Conservation (phyloP, 2,329 filamentous ascomycete genomes). For the Geoglossum cookeanum region DNA sequence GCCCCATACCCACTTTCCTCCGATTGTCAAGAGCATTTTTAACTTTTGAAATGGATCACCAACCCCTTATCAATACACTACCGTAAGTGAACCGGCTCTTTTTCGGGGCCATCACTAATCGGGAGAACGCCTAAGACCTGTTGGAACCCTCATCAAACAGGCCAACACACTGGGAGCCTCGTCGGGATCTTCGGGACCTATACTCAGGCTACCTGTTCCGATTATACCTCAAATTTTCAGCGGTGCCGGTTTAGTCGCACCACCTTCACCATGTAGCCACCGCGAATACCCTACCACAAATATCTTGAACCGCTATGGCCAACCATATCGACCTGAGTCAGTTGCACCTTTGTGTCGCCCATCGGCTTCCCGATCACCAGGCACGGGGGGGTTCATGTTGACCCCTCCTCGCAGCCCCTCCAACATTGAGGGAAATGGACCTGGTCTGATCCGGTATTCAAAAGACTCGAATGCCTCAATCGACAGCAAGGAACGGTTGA, state of each 20-base stretch:
- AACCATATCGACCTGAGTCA: neutral
- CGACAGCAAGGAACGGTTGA: neutral
- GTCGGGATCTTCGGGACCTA: neutral
- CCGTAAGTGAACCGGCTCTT: neutral
- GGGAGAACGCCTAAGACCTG: neutral
- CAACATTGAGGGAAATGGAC: neutral
- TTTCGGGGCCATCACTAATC: neutral
- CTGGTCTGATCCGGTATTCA: neutral
- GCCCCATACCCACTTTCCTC: too few species aligned
- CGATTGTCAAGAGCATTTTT: neutral
- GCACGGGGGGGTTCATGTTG: neutral
- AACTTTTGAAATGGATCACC: neutral
- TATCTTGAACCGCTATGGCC: neutral
- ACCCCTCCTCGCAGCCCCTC: neutral
- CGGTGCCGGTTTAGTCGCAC: neutral
- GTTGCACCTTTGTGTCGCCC: neutral
- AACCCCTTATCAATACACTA: neutral
- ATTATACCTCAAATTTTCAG: neutral
- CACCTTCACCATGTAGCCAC: neutral
- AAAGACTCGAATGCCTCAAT: neutral
- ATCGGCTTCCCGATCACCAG: neutral
- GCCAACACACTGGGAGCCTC: neutral
- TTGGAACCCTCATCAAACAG: neutral
- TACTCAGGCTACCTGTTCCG: neutral
- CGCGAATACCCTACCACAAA: neutral